Conservation (phyloP, 257 asterid genomes). For the Apocynum venetum region DNA sequence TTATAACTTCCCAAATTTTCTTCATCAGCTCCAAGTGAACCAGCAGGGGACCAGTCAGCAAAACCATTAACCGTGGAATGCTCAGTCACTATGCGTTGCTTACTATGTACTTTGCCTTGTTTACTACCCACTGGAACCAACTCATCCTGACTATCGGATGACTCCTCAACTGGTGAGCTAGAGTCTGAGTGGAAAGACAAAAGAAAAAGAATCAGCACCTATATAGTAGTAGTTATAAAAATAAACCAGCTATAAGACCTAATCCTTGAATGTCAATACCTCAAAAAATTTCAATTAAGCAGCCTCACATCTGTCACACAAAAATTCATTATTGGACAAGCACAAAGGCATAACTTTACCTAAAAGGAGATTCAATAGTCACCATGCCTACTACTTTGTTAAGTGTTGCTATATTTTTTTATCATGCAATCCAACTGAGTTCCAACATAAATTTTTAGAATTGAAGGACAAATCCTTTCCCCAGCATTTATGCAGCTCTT, state of each 20-base stretch:
- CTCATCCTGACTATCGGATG: constrained; percentile 25
- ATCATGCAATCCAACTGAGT: background rate
- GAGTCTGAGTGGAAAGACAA: constrained; percentile 48
- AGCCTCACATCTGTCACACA: background rate
- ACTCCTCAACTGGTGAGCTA: constrained; percentile 46
- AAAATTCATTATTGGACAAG: background rate
- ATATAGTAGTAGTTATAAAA: background rate
- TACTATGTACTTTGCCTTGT: constrained; percentile 35
- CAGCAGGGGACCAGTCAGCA: constrained; percentile 19
- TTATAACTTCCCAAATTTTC: constrained; percentile 1
- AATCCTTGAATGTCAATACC: background rate
- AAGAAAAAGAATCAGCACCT: background rate
- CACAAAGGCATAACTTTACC: background rate
- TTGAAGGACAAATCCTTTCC: background rate
- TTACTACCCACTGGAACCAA: constrained; percentile 27
- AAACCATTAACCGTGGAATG: constrained; percentile 25
- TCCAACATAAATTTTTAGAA: background rate
- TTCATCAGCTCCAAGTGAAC: constrained; percentile 20
- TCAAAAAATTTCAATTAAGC: background rate
- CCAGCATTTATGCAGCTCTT: background rate
- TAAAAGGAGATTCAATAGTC: background rate
- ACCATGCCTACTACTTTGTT: background rate
- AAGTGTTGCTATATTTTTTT: background rate
- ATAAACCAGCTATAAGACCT: background rate
- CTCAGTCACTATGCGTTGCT: constrained; percentile 23